Base-by-base conservation (phyloP, 2,329 filamentous ascomycete genomes). In the Pseudocercospora cruenta region DNA sequence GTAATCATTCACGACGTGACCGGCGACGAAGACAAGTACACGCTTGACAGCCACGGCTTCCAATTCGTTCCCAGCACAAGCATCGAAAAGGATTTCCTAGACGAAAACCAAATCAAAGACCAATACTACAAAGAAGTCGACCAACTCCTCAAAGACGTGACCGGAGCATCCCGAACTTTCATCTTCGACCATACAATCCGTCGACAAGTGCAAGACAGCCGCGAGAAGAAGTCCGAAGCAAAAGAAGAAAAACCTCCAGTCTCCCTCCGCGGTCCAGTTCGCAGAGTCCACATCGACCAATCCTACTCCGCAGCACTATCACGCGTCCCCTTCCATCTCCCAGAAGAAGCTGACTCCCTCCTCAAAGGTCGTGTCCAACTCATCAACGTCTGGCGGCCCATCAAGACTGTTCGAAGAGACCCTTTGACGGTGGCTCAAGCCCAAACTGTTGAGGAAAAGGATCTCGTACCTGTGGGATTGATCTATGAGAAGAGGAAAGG, bases 381-480 rank as follows among this genome's bases (percentile, higher is more conserved):
- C 69, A 85, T 87, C 77, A 86, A 86, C 68, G 71, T 73, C 39
- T 74, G 71, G 72, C 72, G 69, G 1, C 71, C 70, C 10, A 70
- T 74, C 67, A 72, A 67, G 26, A 82, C 84, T 1, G 84, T 88
- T 0, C 83, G 86, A 62, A 80, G 82, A 0, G 82, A 81, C 24
- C 87, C 88, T 1, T 79, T 90, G 1, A 85, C 83, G 0, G 83
- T 88, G 58, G 87, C 87, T 0, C 84, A 87, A 12, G 83, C 83
- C n/a, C 78, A 80, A 0, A 84, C 82, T 0, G 85, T 89, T 3
- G 74, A 80, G 0, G 83, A 90, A 60, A 80, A 82, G 0, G 91
- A 94, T 70, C 81, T 95, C 8, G 83, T 94, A 0, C 84, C 87
- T 4, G 85, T 94, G 10, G 87, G 94, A 77, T 90, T 93, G 73